Percentiles rank a stretch among this genome's conserved stretches.
Conservation (phyloP, 2,329 filamentous ascomycete genomes). For the Epichloe elymi region DNA sequence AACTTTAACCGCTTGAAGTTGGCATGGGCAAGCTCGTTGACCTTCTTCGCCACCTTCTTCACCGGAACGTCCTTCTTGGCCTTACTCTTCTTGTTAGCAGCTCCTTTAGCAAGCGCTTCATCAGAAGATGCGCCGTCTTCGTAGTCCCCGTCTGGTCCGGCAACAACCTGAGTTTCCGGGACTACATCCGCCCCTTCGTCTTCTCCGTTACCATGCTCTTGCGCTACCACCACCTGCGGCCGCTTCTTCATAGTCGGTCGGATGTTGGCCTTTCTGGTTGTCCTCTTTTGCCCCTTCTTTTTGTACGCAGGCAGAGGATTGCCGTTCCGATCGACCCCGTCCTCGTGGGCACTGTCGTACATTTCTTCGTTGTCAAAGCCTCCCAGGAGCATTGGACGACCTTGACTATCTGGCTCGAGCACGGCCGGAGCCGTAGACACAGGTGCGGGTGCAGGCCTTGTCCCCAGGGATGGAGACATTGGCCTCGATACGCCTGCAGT, state of each 20-base stretch:
- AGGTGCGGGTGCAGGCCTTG: slow-evolving; percentile 18
- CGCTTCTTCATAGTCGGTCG: slow-evolving; percentile 38
- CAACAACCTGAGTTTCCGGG: slow-evolving; percentile 16
- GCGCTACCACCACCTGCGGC: slow-evolving; percentile 19
- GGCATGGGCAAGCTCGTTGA: slow-evolving; percentile 49
- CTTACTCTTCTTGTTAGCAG: slow-evolving; percentile 16
- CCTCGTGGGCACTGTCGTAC: slow-evolving; percentile 43
- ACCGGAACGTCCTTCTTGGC: slow-evolving; percentile 29
- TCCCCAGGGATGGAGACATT: slow-evolving; percentile 10
- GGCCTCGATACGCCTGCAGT: slow-evolving; percentile 13
- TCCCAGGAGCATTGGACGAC: slow-evolving; percentile 33
- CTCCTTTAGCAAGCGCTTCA: slow-evolving; percentile 11
- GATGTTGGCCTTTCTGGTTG: slow-evolving; percentile 57
- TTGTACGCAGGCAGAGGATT: slow-evolving; percentile 54
- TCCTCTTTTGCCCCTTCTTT: slow-evolving; percentile 75
- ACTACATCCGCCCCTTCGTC: slow-evolving; percentile 20
- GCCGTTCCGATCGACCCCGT: slow-evolving; percentile 40
- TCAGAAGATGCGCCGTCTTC: slow-evolving; percentile 5
- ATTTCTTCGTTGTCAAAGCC: slow-evolving; percentile 51
- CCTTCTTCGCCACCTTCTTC: slow-evolving; percentile 43
- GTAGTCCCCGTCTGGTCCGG: slow-evolving; percentile 10
- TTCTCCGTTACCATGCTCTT: slow-evolving; percentile 15
- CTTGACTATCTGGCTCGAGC: slow-evolving; percentile 28
- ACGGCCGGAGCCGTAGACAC: neutral
- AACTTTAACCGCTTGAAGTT: slow-evolving; percentile 57